Evolutionary conservation across 2,329 filamentous ascomycete genomes (phyloP), one percentile per base, ranked within the genome.

Genomic region (Calonectria multiphialidica): DNA sequence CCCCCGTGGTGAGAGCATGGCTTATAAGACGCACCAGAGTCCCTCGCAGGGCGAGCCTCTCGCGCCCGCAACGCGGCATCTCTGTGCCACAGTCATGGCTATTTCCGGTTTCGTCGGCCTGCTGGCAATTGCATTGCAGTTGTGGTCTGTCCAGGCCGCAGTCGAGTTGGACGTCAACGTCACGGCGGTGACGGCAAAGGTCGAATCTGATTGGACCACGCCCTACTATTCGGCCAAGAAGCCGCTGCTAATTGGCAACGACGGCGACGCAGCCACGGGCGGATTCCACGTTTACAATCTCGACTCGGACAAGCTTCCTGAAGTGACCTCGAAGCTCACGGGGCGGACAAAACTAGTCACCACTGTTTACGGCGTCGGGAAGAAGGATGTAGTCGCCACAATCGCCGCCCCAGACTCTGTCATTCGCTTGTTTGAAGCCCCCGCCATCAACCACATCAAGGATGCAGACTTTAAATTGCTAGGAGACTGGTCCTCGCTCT

Each of bases 401-500:
- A 83, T 88, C 37, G 84, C 85, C 2, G 80, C 83, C 72, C 81
- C 86, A 0, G 85, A 87, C 66, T 87, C 85, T 2, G 74, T 84
- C 9, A 75, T 88, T 28, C 81, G 85, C 9, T 76, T 84, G 2
- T 88, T 84, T 63, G 82, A 85, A 53, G 76, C 82, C 7, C 78
- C 78, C 2, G 76, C 74, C 2, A 70, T 83, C 5, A 75, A 81
- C 57, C 80, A 83, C 68, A 68, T 83, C 21, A 77, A 81, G 7
- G 76, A 77, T 6, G 82, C 83, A 4, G 72, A 80, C 44, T 79
- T 81, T 13, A 83, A 79, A 28, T 79, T 83, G 2, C 77, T 87
- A 16, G 86, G 87, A 0, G 86, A 88, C 73, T 88, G 86, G 85
- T 87, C 86, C 16, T 83, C 86, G 1, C 74, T 88, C 6, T 88